Conservation (phyloP, 768 basidiomycete genomes). For the Kwoniella sp. region DNA sequence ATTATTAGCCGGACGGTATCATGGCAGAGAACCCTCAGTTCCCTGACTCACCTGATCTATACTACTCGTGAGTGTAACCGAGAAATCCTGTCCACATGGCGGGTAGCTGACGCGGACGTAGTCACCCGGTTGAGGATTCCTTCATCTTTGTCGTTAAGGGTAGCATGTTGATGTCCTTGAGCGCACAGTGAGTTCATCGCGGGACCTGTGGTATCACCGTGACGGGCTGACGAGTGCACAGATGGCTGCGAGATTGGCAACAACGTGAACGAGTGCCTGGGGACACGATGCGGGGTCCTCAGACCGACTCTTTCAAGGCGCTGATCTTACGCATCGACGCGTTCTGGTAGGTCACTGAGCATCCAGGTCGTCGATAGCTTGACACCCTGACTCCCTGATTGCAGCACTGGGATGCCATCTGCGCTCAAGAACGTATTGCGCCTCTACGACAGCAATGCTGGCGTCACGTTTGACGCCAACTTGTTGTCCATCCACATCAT, state of each 20-base stretch:
- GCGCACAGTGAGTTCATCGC: slow-evolving; percentile 6
- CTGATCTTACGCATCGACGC: slow-evolving; percentile 21
- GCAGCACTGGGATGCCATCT: slow-evolving; percentile 17
- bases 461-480: slow-evolving; percentile 14
- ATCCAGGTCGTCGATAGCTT: neutral
- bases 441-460: slow-evolving; percentile 1
- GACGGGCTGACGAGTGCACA: too few species aligned
- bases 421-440: slow-evolving; percentile 25
- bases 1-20: neutral
- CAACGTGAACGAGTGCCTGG: slow-evolving; percentile 25
- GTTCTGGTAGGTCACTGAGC: slow-evolving; percentile 14
- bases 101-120: slow-evolving; percentile 3
- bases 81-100: neutral
- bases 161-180: slow-evolving; percentile 10
- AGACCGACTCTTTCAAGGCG: slow-evolving; percentile 8
- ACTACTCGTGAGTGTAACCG: slow-evolving; percentile 16
- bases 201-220: too few species aligned
- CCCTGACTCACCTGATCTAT: slow-evolving; percentile 15
- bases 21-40: slow-evolving; percentile 28
- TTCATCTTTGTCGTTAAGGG: slow-evolving; percentile 35
- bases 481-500: slow-evolving; percentile 31
- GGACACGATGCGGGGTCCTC: slow-evolving; percentile 16
- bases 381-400: neutral
- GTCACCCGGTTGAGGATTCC: slow-evolving; percentile 34
- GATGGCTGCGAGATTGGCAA: slow-evolving; percentile 28